Percentiles rank a stretch among this genome's conserved stretches.
These are phyloP conservation scores for Mucor saturninus DNA, from an alignment of 371 early-diverging fungal genomes.

Conservation along the genomic window DNA sequence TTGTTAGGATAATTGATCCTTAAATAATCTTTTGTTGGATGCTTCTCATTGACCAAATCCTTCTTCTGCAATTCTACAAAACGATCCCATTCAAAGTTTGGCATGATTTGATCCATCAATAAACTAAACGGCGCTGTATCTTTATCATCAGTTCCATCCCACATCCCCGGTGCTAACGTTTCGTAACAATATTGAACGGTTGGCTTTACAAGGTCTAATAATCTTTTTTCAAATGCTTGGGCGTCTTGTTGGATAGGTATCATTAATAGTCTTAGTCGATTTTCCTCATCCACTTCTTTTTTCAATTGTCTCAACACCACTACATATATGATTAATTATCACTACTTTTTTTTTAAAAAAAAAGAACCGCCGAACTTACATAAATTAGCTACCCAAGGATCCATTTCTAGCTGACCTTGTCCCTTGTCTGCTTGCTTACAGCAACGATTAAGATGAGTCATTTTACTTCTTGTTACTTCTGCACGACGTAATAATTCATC, in stretches of 20 bases:
- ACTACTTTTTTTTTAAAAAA: background rate
- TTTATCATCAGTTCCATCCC: conserved; percentile 30
- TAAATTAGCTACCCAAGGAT: conserved; percentile 49
- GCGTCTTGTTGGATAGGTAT: conserved; percentile 42
- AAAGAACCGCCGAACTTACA: conserved; percentile 28
- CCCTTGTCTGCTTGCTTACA: conserved; percentile 36
- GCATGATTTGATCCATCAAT: conserved; percentile 33
- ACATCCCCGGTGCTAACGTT: conserved; percentile 21
- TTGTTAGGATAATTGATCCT: conserved; percentile 57
- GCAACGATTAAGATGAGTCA: conserved; percentile 34
- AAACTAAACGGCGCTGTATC: conserved; percentile 28
- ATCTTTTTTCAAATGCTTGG: conserved; percentile 30
- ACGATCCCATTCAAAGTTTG: conserved; percentile 38
- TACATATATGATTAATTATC: conserved; percentile 13
- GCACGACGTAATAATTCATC: conserved; percentile 46
- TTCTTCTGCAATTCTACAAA: conserved; percentile 37
- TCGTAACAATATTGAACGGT: conserved; percentile 35
- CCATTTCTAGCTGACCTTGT: conserved; percentile 32
- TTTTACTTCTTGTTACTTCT: conserved; percentile 43
- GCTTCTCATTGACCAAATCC: conserved; percentile 40
- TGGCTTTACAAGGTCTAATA: conserved; percentile 27
- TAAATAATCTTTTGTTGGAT: conserved; percentile 40
- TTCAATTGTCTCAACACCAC: conserved; percentile 49
- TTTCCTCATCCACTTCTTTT: conserved; percentile 50
- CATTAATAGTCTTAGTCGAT: conserved; percentile 42